Evolutionary conservation across 2,329 filamentous ascomycete genomes (phyloP).

Genomic region (Cladosporium sp.): DNA sequence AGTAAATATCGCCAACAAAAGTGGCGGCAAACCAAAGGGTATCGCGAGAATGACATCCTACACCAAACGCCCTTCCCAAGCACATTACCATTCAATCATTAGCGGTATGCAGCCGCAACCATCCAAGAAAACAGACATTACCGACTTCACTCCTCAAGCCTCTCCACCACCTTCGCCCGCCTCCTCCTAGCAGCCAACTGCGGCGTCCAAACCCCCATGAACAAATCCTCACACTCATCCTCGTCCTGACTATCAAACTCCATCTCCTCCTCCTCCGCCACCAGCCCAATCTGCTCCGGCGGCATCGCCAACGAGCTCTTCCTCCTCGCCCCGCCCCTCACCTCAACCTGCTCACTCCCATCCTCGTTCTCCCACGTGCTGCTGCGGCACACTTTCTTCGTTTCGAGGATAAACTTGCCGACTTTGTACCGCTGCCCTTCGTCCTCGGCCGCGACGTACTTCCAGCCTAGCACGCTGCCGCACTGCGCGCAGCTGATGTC

Average conservation of each 20-base stretch:
- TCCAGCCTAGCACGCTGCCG: slow-evolving; percentile 62
- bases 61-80: not conserved
- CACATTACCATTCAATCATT: not conserved
- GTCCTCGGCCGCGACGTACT: slow-evolving; percentile 64
- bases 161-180: slow-evolving; percentile 34
- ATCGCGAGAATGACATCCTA: slow-evolving; percentile 1
- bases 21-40: slow-evolving; percentile 9
- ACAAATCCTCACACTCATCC: slow-evolving; percentile 67
- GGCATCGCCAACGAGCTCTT: slow-evolving; percentile 28
- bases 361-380: slow-evolving; percentile 55
- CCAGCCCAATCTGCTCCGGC: slow-evolving; percentile 25
- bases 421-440: slow-evolving; percentile 65
- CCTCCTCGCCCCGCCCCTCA: slow-evolving; percentile 23
- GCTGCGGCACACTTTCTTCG: slow-evolving; percentile 54
- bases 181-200: slow-evolving; percentile 54
- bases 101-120: not conserved
- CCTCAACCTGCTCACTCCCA: slow-evolving; percentile 26
- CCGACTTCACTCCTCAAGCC: not conserved
- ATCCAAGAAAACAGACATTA: not conserved
- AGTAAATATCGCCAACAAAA: not conserved
- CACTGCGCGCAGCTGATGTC: slow-evolving; percentile 62
- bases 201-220: slow-evolving; percentile 63
- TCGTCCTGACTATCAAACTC: slow-evolving; percentile 68
- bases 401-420: slow-evolving; percentile 68
- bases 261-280: slow-evolving; percentile 38